Conservation (phyloP, 2,329 filamentous ascomycete genomes). For the Epichloe amarillans region DNA sequence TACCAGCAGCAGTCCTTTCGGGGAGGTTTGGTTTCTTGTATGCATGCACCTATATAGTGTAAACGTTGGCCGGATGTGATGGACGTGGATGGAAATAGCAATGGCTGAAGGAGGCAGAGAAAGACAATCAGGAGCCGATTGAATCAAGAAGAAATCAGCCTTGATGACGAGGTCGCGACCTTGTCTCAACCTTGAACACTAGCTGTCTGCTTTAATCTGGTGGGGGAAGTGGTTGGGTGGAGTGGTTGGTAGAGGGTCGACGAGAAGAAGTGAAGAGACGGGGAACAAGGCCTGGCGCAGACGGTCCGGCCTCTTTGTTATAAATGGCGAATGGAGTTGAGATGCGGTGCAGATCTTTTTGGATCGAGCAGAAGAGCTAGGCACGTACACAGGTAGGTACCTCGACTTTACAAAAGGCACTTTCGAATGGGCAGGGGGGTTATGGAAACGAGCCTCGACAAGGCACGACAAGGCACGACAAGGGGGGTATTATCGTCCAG, state of each 20-base stretch:
- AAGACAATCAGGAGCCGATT: neutral
- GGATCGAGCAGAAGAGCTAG: neutral
- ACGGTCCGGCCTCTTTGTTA: constrained; percentile 11
- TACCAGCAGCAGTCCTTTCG: neutral
- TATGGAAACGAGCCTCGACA: neutral
- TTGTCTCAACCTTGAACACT: constrained; percentile 9
- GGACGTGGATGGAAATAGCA: neutral
- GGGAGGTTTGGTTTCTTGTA: neutral
- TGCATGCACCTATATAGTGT: neutral
- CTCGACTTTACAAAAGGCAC: neutral
- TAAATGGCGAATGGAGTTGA: constrained; percentile 10
- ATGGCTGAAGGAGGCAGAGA: neutral
- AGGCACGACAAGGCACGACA: neutral
- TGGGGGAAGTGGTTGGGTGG: neutral
- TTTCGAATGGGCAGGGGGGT: constrained; percentile 3
- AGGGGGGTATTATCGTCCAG: neutral
- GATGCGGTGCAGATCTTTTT: constrained; percentile 8
- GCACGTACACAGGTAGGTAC: neutral
- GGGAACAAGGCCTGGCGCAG: constrained; percentile 6
- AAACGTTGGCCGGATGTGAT: neutral
- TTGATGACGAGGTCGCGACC: constrained; percentile 15
- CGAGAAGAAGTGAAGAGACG: constrained; percentile 1
- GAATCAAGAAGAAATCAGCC: constrained; percentile 11
- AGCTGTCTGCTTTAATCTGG: constrained; percentile 8
- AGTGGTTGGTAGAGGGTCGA: neutral